Evolutionary conservation across 2,329 filamentous ascomycete species (phyloP).

Genomic region (Penicillium sp.): DNA sequence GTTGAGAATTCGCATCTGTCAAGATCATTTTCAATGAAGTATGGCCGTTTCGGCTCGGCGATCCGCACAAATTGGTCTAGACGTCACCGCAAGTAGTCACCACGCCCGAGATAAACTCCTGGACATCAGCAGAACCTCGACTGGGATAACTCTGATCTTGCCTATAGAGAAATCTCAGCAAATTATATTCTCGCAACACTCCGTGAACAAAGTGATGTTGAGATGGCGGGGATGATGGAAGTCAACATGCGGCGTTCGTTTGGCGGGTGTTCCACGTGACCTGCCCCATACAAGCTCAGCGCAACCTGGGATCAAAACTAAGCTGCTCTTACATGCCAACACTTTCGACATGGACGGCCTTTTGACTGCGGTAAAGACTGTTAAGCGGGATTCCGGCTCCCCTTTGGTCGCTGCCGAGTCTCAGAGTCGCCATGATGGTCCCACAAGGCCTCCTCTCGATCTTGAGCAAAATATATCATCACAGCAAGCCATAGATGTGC

Average conservation of each 20-base stretch:
- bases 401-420: slow-evolving; percentile 17
- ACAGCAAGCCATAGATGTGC: slow-evolving; percentile 34
- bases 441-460: slow-evolving; percentile 11
- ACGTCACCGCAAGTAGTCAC: neutral
- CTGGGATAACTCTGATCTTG: neutral
- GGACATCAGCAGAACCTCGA: neutral
- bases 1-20: slow-evolving; percentile 1
- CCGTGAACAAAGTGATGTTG: neutral
- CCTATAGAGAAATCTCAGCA: neutral
- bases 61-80: neutral
- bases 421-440: slow-evolving; percentile 7
- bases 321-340: slow-evolving; percentile 15
- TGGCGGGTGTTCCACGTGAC: slow-evolving; percentile 27
- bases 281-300: slow-evolving; percentile 23
- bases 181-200: neutral
- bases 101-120: neutral
- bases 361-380: slow-evolving; percentile 40
- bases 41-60: neutral
- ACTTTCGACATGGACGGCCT: slow-evolving; percentile 38
- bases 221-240: slow-evolving; percentile 12
- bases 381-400: slow-evolving; percentile 23
- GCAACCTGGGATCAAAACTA: slow-evolving; percentile 12
- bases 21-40: neutral
- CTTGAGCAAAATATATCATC: slow-evolving; percentile 27
- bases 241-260: slow-evolving; percentile 15